Percentiles rank a stretch among this genome's conserved stretches.
These are phyloP conservation scores for Malassezia yamatoensis DNA, from an alignment of 1,284 basidiomycete species.

Conservation along the genomic window DNA sequence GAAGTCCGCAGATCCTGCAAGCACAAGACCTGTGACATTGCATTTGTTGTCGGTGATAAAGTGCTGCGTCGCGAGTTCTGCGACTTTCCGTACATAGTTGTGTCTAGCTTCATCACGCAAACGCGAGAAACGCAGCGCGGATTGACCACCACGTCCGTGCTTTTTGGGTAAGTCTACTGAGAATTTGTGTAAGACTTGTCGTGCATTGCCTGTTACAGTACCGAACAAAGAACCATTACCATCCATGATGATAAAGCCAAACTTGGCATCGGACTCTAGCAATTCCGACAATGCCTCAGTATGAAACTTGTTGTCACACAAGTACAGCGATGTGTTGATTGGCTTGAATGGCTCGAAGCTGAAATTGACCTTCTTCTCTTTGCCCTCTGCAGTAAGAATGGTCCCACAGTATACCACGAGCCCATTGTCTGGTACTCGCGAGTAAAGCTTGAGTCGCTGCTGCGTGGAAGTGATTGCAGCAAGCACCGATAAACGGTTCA, in stretches of 20 bases:
- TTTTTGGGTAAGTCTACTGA: constrained; percentile 98
- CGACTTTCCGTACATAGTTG: constrained; percentile 99
- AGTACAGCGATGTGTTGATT: constrained; percentile 89
- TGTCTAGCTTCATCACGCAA: constrained; percentile 97
- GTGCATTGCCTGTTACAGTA: constrained; percentile 89
- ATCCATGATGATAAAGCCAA: constrained; percentile 99
- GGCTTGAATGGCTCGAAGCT: constrained; percentile 89
- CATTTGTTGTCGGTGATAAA: constrained; percentile 98
- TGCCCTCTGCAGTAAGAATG: constrained; percentile 85
- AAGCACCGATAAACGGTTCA: constrained; percentile 92
- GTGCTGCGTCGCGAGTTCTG: constrained; percentile 90
- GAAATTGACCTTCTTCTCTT: constrained; percentile 82
- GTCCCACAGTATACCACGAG: constrained; percentile 85
- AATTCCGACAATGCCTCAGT: constrained; percentile 94
- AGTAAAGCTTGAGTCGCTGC: constrained; percentile 92
- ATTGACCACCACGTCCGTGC: constrained; percentile 99
- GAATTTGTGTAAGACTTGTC: constrained; percentile 95
- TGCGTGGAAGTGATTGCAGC: constrained; percentile 99
- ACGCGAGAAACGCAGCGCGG: constrained; percentile 98
- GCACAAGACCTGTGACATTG: constrained; percentile 91
- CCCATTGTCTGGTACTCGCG: constrained; percentile 78
- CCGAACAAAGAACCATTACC: constrained; percentile 95
- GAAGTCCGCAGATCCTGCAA: constrained; percentile 96
- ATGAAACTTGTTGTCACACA: constrained; percentile 99
- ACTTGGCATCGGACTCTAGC: constrained; percentile 91